Conservation (phyloP, 225 moss, liverwort and hornwort genomes). For the Neckera pumila region DNA sequence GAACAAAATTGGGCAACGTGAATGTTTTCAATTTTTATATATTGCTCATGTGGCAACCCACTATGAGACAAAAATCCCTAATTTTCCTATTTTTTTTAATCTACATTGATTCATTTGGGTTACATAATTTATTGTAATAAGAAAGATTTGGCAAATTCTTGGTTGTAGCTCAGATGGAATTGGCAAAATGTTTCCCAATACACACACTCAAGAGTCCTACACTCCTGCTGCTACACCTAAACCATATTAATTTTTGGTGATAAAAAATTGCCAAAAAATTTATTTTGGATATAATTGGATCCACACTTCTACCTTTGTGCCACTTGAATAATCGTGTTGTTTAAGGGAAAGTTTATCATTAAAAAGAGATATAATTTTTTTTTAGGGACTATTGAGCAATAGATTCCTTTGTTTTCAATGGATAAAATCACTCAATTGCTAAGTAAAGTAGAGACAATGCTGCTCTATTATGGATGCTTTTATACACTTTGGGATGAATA, state of each 20-base stretch:
- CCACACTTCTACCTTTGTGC: rapidly evolving
- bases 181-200: neutral
- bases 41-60: neutral
- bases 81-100: too few relatives aligned
- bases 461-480: neutral
- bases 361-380: neutral
- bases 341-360: rapidly evolving
- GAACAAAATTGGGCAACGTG: neutral
- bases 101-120: too few relatives aligned
- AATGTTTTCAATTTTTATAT: neutral
- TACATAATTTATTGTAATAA: neutral
- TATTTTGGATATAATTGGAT: rapidly evolving
- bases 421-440: neutral
- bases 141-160: neutral
- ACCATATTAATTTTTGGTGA: neutral
- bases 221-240: rapidly evolving
- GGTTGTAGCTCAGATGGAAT: rapidly evolving
- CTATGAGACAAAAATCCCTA: rapidly evolving
- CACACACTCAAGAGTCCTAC: neutral
- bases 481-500: neutral
- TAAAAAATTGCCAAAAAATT: neutral
- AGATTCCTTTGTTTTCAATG: neutral
- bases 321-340: rapidly evolving
- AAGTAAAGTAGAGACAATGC: neutral
- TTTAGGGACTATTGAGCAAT: rapidly evolving